Evolutionary conservation across 139 green algal genomes (phyloP).

Genomic region (Edaphochlamys debaryana): DNA sequence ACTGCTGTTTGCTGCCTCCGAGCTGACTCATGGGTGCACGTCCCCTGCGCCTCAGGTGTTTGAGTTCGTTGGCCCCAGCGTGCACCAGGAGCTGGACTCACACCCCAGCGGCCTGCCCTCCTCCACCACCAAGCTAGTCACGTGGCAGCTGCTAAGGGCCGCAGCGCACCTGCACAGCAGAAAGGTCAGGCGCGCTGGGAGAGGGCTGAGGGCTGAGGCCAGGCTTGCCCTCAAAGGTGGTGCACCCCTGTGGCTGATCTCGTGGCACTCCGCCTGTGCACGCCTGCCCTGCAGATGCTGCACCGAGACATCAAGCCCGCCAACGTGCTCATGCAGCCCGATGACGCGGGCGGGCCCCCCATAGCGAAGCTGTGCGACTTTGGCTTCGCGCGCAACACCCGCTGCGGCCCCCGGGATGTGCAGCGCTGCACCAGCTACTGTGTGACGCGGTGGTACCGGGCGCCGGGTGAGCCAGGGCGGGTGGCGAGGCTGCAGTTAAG

Average conservation of each 20-base stretch:
- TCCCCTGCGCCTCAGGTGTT: slow-evolving; percentile 23
- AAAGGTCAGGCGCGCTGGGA: slow-evolving; percentile 20
- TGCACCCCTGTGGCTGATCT: too few relatives aligned
- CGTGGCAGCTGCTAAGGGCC: slow-evolving; percentile 54
- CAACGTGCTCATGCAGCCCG: slow-evolving; percentile 77
- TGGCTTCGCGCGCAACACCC: slow-evolving; percentile 72
- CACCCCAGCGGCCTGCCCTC: slow-evolving; percentile 27
- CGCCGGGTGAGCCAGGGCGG: not conserved
- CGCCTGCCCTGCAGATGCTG: slow-evolving; percentile 17
- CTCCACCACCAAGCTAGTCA: slow-evolving; percentile 33
- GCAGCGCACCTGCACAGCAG: slow-evolving; percentile 40
- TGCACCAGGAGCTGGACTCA: slow-evolving; percentile 39
- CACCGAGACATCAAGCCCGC: slow-evolving; percentile 82
- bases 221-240: too few relatives aligned
- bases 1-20: too few relatives aligned
- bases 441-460: not conserved
- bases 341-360: not conserved
- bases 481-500: too few relatives aligned
- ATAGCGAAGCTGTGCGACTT: slow-evolving; percentile 87
- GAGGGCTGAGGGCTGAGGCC: too few relatives aligned
- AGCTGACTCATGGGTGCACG: too few relatives aligned
- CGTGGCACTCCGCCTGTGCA: not conserved
- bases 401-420: slow-evolving; percentile 8
- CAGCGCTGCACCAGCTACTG: not conserved
- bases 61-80: slow-evolving; percentile 43